Evolutionary conservation across 257 asterid genomes (phyloP).

Genomic region (Scutellaria galericulata): DNA sequence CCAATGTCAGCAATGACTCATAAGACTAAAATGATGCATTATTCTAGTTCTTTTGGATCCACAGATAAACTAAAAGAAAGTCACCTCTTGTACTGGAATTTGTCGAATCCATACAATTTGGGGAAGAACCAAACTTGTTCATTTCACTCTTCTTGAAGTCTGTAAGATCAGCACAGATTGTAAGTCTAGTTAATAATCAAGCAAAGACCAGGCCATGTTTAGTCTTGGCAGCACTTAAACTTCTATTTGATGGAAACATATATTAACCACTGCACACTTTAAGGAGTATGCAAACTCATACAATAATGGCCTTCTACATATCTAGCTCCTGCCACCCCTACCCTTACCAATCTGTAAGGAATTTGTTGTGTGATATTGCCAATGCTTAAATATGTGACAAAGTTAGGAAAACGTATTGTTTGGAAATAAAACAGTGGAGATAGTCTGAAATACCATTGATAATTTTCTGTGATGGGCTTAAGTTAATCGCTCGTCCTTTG

Average conservation of each 20-base stretch:
- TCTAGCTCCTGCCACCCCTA: constrained; percentile 18
- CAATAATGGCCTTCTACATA: constrained; percentile 10
- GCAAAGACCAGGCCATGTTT: constrained; percentile 23
- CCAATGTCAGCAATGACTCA: constrained; percentile 4
- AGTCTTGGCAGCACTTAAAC: constrained; percentile 23
- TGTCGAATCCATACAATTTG: constrained; percentile 51
- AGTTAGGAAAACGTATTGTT: constrained; percentile 1
- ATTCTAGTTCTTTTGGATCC: constrained; percentile 15
- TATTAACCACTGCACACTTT: neutral
- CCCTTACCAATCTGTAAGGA: constrained; percentile 27
- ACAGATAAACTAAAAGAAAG: constrained; percentile 29
- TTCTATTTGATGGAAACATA: constrained; percentile 1
- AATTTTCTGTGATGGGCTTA: constrained; percentile 83
- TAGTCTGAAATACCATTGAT: constrained; percentile 65
- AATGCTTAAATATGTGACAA: constrained; percentile 1
- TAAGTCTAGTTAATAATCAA: constrained; percentile 24
- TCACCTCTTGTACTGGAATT: constrained; percentile 57
- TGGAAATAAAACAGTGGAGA: constrained; percentile 24
- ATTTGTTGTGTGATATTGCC: constrained; percentile 16
- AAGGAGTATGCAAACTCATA: constrained; percentile 13
- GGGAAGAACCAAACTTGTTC: constrained; percentile 61
- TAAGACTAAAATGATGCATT: constrained; percentile 9
- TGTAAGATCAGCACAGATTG: constrained; percentile 44
- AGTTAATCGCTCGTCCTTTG: constrained; percentile 45
- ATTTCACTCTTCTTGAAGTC: constrained; percentile 76